Base-by-base conservation (phyloP, 495 filamentous ascomycete species). In the Mycothermus thermophilus region DNA sequence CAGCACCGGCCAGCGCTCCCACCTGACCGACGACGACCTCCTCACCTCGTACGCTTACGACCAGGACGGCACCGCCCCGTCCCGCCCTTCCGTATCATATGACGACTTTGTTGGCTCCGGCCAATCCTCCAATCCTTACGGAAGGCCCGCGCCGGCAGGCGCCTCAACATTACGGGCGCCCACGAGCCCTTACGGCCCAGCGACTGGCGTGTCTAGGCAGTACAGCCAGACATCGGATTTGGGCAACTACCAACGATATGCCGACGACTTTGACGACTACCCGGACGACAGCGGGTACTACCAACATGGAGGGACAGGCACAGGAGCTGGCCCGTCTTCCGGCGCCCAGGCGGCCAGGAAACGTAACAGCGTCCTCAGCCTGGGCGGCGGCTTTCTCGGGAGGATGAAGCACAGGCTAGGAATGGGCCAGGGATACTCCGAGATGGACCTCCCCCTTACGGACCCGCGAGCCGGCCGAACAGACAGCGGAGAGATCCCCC, bases 401-500 rank as follows among this genome's bases (percentile, higher is more conserved):
- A 75, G 67, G 45, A 81, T 82, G 8, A 96, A 92, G 59, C 79
- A 77, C 57, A 85, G 81, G 74, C 63, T 96, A 34, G 90, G 90
- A 30, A 92, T 93, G 83, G 77, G 72, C 8, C 76, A 82, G 34
- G 77, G 90, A 29, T 95, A 96, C 59, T 92, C 85, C 32, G 92
- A 95, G 54, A 96, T 99, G 92, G 87, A 99, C 48, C 67, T 96
- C 24, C 92, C 92, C 10, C 62, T 99, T 48, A 96, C 85, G 13
- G 86, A 95, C 45, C 57, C 79, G 48, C 41, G 31, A 41, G 40
- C 36, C 10, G 47, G 22, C 9, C 38, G 30, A 35, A 48, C 56
- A 19, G 43, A 46, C 23, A 39, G 29, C 23, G 47, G 36, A 38
- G 59, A 50, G 20, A 25, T 20, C 25, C 55, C 52, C 21, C 45